phyloP scores from a whole-genome alignment of 2,329 filamentous ascomycete genomes.

The Claviceps sp. region DNA sequence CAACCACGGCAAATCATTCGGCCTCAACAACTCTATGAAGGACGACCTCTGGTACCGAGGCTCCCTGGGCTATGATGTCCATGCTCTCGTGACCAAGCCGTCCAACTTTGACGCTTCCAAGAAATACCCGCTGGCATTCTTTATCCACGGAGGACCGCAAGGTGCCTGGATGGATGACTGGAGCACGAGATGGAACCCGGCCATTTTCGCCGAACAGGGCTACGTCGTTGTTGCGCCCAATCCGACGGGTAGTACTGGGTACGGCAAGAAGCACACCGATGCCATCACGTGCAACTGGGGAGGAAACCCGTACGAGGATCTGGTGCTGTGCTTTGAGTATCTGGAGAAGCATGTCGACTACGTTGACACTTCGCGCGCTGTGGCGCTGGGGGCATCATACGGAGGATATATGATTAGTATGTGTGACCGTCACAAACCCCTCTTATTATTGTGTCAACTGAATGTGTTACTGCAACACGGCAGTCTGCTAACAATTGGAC shows the following conservation, averaged over 20 bases:
- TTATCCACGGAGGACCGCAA: slow-evolving; percentile 77
- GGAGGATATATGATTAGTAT: slow-evolving; percentile 63
- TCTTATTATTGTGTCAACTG: neutral
- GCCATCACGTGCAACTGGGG: slow-evolving; percentile 75
- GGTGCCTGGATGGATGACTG: slow-evolving; percentile 62
- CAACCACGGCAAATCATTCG: slow-evolving; percentile 51
- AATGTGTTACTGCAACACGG: slow-evolving; percentile 2
- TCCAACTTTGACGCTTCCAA: slow-evolving; percentile 53
- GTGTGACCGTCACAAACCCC: slow-evolving; percentile 10
- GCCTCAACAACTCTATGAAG: slow-evolving; percentile 49
- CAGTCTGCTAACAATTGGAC: slow-evolving; percentile 9
- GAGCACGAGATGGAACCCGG: slow-evolving; percentile 77
- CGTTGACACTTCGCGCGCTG: slow-evolving; percentile 54
- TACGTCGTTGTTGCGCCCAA: slow-evolving; percentile 75
- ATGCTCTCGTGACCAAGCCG: slow-evolving; percentile 53
- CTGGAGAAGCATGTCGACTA: slow-evolving; percentile 52
- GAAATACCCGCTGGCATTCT: slow-evolving; percentile 65
- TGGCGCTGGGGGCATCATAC: slow-evolving; percentile 63
- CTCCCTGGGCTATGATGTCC: slow-evolving; percentile 49
- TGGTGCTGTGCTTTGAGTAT: slow-evolving; percentile 66
- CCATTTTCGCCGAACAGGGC: slow-evolving; percentile 75
- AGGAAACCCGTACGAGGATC: slow-evolving; percentile 68
- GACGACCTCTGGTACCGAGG: slow-evolving; percentile 58
- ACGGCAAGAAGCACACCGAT: slow-evolving; percentile 64
- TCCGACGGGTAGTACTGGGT: slow-evolving; percentile 71